Evolutionary conservation across 805 yeast genomes (phyloP).

Genomic region (Kodamaea jinghongensis): DNA sequence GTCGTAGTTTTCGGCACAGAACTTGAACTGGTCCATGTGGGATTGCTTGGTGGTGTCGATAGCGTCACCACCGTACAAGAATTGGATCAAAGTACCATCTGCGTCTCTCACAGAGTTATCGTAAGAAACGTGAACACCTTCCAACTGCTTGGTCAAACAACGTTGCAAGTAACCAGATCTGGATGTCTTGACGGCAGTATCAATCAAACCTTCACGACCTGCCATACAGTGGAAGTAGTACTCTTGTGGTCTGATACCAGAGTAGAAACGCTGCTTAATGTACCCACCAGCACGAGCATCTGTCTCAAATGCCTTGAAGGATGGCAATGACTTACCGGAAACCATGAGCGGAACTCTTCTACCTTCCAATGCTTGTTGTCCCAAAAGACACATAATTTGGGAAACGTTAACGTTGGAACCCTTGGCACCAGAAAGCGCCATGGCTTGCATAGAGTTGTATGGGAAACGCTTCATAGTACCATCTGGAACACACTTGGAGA

Average conservation of each 20-base stretch:
- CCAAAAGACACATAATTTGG: conserved; percentile 98
- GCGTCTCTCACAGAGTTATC: conserved; percentile 95
- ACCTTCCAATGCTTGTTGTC: conserved; percentile 99
- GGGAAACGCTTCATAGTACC: conserved; percentile 97
- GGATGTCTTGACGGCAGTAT: conserved; percentile 98
- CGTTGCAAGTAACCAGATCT: conserved; percentile 98
- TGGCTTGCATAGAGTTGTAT: conserved; percentile 93
- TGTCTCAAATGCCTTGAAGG: conserved; percentile 95
- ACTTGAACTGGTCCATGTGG: conserved; percentile 87
- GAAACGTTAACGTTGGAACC: conserved; percentile 98
- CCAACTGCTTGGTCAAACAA: conserved; percentile 96
- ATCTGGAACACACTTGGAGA: conserved; percentile 88
- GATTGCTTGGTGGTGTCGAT: conserved; percentile 93
- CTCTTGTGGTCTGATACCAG: conserved; percentile 97
- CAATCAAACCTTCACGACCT: conserved; percentile 99
- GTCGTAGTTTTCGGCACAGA: conserved; percentile 89
- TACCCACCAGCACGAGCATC: conserved; percentile 99
- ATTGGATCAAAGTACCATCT: conserved; percentile 91
- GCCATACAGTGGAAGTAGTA: conserved; percentile 99
- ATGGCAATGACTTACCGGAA: conserved; percentile 94
- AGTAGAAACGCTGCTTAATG: conserved; percentile 93
- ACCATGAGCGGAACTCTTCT: conserved; percentile 99
- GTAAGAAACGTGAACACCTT: conserved; percentile 91
- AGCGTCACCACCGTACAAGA: conserved; percentile 97
- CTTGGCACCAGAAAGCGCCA: conserved; percentile 99